Conservation (phyloP, 768 basidiomycete species). For the Tephrocybe sp. region DNA sequence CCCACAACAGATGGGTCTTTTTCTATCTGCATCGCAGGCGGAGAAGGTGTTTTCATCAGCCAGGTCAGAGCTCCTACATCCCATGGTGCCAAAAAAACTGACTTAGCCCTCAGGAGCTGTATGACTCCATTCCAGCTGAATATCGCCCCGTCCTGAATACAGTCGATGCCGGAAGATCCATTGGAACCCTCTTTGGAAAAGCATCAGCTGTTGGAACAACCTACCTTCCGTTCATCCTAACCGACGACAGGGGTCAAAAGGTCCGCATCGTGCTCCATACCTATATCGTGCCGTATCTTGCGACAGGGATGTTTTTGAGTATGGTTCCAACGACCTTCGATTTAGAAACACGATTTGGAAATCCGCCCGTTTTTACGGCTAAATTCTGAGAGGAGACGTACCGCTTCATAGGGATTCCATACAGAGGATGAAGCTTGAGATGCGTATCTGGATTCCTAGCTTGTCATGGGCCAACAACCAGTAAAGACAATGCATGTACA, state of each 20-base stretch:
- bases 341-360: neutral
- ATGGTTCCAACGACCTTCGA: neutral
- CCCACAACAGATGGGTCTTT: slow-evolving; percentile 15
- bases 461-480: too few relatives aligned
- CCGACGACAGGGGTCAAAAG: neutral
- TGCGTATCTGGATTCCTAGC: too few relatives aligned
- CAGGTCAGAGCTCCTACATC: neutral
- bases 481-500: too few relatives aligned
- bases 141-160: slow-evolving; percentile 3
- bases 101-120: neutral
- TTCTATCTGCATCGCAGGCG: slow-evolving; percentile 16
- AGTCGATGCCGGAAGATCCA: neutral
- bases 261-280: slow-evolving; percentile 3
- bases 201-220: neutral
- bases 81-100: too few relatives aligned
- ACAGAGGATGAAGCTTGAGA: too few relatives aligned
- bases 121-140: slow-evolving; percentile 6
- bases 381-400: neutral
- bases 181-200: neutral
- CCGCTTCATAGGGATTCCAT: neutral
- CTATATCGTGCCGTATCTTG: slow-evolving; percentile 3
- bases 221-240: slow-evolving; percentile 6
- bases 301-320: slow-evolving; percentile 9
- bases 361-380: neutral
- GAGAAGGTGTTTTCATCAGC: slow-evolving; percentile 15